Evolutionary conservation across 1,139 yeast species (phyloP).

Genomic region (Sugiyamaella japonica): DNA sequence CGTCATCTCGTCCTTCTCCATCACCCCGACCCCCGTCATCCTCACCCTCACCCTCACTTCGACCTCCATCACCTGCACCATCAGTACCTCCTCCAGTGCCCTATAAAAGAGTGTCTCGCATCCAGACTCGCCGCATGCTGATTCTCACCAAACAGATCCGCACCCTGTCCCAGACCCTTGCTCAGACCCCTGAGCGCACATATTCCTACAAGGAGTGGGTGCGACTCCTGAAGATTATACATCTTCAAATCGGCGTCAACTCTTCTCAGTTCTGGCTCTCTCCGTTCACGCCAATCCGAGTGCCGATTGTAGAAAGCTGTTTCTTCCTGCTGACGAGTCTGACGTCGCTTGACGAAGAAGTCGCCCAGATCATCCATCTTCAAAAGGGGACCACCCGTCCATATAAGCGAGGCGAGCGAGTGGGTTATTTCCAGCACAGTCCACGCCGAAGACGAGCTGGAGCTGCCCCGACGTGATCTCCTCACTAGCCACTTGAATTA

Average conservation of each 20-base stretch:
- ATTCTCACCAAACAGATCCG: constrained; percentile 34
- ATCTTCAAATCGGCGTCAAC: constrained; percentile 33
- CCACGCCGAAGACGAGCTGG: neutral
- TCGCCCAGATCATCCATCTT: constrained; percentile 10
- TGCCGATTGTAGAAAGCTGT: constrained; percentile 66
- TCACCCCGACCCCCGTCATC: too few species aligned
- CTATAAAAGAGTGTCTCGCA: constrained; percentile 21
- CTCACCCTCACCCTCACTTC: too few species aligned
- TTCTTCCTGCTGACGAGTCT: constrained; percentile 54
- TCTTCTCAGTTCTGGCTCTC: constrained; percentile 53
- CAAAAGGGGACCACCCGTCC: constrained; percentile 8
- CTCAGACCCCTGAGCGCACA: constrained; percentile 40
- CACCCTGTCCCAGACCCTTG: constrained; percentile 27
- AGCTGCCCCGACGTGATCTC: neutral
- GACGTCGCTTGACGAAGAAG: constrained; percentile 37
- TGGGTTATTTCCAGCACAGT: constrained; percentile 5
- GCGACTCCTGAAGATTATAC: constrained; percentile 38
- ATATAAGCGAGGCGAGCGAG: constrained; percentile 6
- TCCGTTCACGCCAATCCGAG: constrained; percentile 62
- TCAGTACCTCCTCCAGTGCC: neutral
- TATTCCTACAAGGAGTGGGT: constrained; percentile 52
- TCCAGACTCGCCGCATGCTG: constrained; percentile 28
- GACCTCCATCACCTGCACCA: neutral
- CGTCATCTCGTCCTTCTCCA: too few species aligned
- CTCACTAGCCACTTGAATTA: neutral